Percentiles rank a stretch among this genome's conserved stretches.
These are phyloP conservation scores for Yamadazyma jaroonii DNA, from an alignment of 1,139 yeast genomes.

Conservation along the genomic window DNA sequence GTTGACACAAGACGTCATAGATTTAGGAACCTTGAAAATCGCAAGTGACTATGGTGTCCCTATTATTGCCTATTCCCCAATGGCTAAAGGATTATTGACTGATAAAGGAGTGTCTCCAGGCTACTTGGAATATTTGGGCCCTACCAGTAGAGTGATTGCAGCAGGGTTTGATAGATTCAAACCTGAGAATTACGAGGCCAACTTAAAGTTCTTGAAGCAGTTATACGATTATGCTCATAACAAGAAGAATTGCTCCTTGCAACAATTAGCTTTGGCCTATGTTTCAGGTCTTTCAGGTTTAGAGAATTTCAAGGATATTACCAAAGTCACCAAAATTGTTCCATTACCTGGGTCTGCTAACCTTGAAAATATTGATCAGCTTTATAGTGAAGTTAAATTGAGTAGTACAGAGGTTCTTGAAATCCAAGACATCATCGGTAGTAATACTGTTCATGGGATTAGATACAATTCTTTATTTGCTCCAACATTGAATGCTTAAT, in stretches of 20 bases:
- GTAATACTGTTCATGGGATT: constrained; percentile 14
- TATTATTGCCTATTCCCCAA: constrained; percentile 75
- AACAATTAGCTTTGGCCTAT: constrained; percentile 77
- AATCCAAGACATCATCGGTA: constrained; percentile 36
- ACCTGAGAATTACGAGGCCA: constrained; percentile 52
- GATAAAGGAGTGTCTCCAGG: constrained; percentile 46
- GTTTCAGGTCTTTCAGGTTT: constrained; percentile 38
- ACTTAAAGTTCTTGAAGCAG: constrained; percentile 40
- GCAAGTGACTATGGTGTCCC: constrained; percentile 49
- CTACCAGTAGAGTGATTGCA: constrained; percentile 26
- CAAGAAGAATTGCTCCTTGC: constrained; percentile 43
- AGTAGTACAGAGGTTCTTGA: constrained; percentile 51
- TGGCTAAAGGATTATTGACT: constrained; percentile 75
- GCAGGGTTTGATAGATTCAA: constrained; percentile 29
- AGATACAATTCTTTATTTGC: constrained; percentile 13
- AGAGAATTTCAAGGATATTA: constrained; percentile 26
- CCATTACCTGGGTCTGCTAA: constrained; percentile 79
- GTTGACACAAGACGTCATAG: constrained; percentile 54
- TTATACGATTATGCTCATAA: constrained; percentile 54
- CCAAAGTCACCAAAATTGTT: constrained; percentile 52
- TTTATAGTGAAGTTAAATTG: constrained; percentile 44
- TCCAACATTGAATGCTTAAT: background rate
- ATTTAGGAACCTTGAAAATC: constrained; percentile 61
- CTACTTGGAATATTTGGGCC: constrained; percentile 16
- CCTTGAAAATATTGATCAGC: constrained; percentile 54